These are phyloP conservation scores for Eucalyptus marginata DNA, from an alignment of 345 rosid species.

Conservation along the genomic window DNA sequence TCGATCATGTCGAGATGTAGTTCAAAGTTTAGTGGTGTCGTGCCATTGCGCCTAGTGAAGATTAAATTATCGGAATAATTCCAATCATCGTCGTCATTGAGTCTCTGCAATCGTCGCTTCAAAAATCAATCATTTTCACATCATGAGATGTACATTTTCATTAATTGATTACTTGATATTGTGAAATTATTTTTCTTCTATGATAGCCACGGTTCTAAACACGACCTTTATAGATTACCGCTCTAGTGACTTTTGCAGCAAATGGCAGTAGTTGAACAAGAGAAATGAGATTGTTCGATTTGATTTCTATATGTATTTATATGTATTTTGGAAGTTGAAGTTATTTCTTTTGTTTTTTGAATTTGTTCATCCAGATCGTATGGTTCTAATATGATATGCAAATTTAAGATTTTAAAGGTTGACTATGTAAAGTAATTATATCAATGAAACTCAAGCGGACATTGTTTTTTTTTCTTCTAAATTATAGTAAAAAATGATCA, in stretches of 20 bases:
- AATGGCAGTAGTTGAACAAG: background rate
- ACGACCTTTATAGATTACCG: fast-evolving
- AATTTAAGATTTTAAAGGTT: background rate
- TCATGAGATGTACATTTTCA: no score
- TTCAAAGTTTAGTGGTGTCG: background rate
- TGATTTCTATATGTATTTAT: background rate
- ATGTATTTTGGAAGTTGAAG: background rate
- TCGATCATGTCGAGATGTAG: background rate
- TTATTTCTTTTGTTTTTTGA: background rate
- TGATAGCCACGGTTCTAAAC: background rate
- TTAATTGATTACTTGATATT: no score
- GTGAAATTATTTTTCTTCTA: fast-evolving
- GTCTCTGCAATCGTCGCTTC: background rate
- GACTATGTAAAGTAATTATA: background rate
- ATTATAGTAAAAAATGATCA: background rate
- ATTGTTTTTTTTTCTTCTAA: no score
- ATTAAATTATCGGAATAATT: background rate
- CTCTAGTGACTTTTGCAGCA: no score
- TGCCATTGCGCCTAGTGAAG: background rate
- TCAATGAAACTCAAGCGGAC: background rate
- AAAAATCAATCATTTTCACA: no score
- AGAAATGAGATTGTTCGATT: no score
- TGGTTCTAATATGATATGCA: background rate
- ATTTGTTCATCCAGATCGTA: background rate
- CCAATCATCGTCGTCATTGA: background rate